These are phyloP conservation scores for Fusarium falciforme DNA, from an alignment of 2,329 filamentous ascomycete genomes.

Conservation along the genomic window DNA sequence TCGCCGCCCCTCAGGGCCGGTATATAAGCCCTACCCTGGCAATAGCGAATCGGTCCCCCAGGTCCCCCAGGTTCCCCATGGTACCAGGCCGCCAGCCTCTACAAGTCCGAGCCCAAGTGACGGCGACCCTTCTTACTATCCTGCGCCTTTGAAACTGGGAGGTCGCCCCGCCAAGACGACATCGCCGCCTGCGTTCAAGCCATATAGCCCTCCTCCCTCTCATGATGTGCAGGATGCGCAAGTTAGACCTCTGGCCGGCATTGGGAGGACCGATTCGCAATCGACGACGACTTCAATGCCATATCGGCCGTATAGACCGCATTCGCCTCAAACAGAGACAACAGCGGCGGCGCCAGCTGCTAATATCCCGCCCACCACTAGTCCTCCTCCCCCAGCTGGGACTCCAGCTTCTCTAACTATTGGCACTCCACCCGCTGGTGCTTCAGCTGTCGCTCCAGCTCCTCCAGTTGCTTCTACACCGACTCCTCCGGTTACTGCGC, in stretches of 20 bases:
- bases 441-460: neutral
- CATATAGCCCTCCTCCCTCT: conserved; percentile 42
- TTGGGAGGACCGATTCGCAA: conserved; percentile 33
- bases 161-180: conserved; percentile 37
- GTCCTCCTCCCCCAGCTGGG: conserved; percentile 11
- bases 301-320: conserved; percentile 47
- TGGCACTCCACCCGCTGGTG: neutral
- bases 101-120: conserved; percentile 22
- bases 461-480: conserved; percentile 1
- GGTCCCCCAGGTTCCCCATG: conserved; percentile 25
- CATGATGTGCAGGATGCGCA: conserved; percentile 23
- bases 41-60: conserved; percentile 14
- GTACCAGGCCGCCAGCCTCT: conserved; percentile 22
- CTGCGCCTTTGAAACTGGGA: conserved; percentile 44
- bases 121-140: conserved; percentile 30
- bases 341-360: conserved; percentile 3
- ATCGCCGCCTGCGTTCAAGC: conserved; percentile 41
- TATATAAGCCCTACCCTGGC: conserved; percentile 33
- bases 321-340: conserved; percentile 26
- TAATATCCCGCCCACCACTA: conserved; percentile 9
- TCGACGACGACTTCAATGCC: conserved; percentile 36
- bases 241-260: conserved; percentile 8
- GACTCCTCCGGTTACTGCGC: neutral
- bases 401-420: conserved; percentile 2
- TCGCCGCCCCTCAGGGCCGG: conserved; percentile 16